phyloP scores from a whole-genome alignment of 202 grass and related monocot species.

The Cymbopogon flexuosus region DNA sequence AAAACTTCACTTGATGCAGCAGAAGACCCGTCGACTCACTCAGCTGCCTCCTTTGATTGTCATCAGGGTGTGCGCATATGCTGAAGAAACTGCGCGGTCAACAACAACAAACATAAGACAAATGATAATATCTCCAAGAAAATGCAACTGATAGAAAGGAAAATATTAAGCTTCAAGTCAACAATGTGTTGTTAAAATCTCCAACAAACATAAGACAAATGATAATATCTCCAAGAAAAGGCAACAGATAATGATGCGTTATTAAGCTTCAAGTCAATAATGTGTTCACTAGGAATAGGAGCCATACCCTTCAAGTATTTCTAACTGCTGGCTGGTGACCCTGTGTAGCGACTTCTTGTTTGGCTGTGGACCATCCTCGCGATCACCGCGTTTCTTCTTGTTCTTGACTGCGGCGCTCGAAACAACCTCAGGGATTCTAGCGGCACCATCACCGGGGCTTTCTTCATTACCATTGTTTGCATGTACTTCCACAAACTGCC shows the following conservation, averaged over 20 bases:
- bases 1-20: conserved; percentile 62
- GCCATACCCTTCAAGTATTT: conserved; percentile 38
- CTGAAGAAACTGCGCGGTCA: conserved; percentile 53
- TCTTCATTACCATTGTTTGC: not conserved
- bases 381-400: not conserved
- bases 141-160: not conserved
- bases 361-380: not conserved
- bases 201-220: not conserved
- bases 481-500: not conserved
- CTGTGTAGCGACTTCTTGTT: conserved; percentile 23
- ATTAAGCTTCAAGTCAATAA: not conserved
- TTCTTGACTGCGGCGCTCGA: not conserved
- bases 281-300: conserved; percentile 10
- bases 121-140: not conserved
- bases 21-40: conserved; percentile 26
- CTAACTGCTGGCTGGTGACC: conserved; percentile 20
- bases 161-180: not conserved
- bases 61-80: conserved; percentile 48
- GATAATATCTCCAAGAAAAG: conserved; percentile 4
- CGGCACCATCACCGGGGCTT: not conserved
- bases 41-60: conserved; percentile 45
- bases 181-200: not conserved
- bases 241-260: not conserved
- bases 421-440: too few species aligned
- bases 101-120: not conserved